Percentiles rank a stretch among this genome's conserved stretches.
phyloP scores from a whole-genome alignment of 768 basidiomycete species.

The Rubroboletus satanas region DNA sequence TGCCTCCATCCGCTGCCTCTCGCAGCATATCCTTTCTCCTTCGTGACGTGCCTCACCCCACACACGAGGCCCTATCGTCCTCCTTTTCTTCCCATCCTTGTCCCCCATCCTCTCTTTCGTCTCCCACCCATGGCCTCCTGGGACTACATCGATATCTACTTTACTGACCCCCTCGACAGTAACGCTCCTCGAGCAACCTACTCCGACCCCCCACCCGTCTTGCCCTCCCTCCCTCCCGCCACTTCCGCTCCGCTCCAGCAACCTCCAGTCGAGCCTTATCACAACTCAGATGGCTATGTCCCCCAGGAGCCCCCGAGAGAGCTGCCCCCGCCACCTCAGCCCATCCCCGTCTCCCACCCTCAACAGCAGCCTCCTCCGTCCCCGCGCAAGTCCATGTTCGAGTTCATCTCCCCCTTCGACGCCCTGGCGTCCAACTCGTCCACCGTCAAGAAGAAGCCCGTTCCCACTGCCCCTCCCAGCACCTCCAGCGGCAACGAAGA shows the following conservation, averaged over 20 bases:
- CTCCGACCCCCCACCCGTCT: constrained; percentile 43
- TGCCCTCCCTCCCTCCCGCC: constrained; percentile 29
- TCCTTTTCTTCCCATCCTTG: constrained; percentile 21
- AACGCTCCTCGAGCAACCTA: constrained; percentile 49
- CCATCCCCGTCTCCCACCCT: constrained; percentile 23
- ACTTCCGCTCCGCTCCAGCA: constrained; percentile 49
- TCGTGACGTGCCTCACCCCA: constrained; percentile 20
- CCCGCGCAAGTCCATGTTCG: constrained; percentile 78
- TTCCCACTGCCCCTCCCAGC: constrained; percentile 42
- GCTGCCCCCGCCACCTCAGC: constrained; percentile 20
- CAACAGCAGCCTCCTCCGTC: constrained; percentile 56
- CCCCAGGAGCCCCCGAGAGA: constrained; percentile 27
- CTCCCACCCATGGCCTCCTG: constrained; percentile 29
- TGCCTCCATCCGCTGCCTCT: no score
- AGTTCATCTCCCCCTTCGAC: constrained; percentile 82
- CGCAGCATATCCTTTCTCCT: neutral
- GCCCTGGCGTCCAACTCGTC: constrained; percentile 53
- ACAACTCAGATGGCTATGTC: constrained; percentile 37
- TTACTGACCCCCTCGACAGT: constrained; percentile 33
- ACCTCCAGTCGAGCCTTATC: constrained; percentile 28
- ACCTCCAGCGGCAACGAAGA: constrained; percentile 52
- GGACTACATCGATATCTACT: constrained; percentile 31
- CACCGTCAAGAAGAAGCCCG: constrained; percentile 66
- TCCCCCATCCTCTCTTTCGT: constrained; percentile 10
- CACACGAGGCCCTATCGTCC: constrained; percentile 22